Conservation (phyloP, 1,139 yeast genomes). For the Kodamaea derodonti region DNA sequence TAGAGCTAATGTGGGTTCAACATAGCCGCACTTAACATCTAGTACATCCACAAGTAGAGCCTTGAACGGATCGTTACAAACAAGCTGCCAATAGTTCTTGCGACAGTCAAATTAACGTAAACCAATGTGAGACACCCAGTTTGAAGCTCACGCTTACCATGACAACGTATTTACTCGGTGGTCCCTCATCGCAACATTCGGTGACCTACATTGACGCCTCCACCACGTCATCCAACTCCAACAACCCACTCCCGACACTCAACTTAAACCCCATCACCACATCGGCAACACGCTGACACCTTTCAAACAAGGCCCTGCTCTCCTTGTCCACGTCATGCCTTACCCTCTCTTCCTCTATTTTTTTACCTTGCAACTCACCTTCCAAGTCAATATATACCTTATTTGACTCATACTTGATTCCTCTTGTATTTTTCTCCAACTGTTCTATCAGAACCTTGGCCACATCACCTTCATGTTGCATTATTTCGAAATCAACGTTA, state of each 20-base stretch:
- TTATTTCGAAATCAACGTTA: constrained; percentile 56
- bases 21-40: too few relatives aligned
- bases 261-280: constrained; percentile 61
- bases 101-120: too few relatives aligned
- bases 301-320: constrained; percentile 48
- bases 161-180: too few relatives aligned
- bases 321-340: constrained; percentile 45
- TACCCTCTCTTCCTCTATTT: constrained; percentile 53
- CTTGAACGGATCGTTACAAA: too few relatives aligned
- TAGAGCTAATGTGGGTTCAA: too few relatives aligned
- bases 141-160: too few relatives aligned
- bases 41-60: too few relatives aligned
- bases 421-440: constrained; percentile 57
- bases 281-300: constrained; percentile 55
- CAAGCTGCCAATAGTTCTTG: too few relatives aligned
- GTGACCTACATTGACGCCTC: neutral
- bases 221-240: constrained; percentile 47
- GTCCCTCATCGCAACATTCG: too few relatives aligned
- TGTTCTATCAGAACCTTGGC: constrained; percentile 65
- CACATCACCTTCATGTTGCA: constrained; percentile 51
- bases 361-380: constrained; percentile 51
- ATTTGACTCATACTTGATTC: constrained; percentile 48
- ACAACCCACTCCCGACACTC: constrained; percentile 56
- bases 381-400: constrained; percentile 56
- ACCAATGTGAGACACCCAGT: too few relatives aligned